Conservation (phyloP, 305 asterid species). For the Fraxinus baroniana region DNA sequence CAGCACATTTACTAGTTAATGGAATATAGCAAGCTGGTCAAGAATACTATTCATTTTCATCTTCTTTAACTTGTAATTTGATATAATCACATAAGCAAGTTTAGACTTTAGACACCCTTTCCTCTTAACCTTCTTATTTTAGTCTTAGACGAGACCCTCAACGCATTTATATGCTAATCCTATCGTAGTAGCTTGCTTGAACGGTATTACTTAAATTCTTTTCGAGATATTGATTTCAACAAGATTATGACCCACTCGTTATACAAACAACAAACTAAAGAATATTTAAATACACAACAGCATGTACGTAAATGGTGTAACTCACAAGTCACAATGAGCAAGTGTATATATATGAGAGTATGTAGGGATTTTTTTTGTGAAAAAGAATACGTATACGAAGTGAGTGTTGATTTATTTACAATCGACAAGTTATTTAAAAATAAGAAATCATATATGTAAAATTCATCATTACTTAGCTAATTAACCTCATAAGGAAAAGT, state of each 20-base stretch:
- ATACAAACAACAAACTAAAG: not conserved
- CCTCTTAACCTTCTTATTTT: not conserved
- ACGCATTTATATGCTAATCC: not conserved
- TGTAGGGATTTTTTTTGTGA: not conserved
- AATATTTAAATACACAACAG: not conserved
- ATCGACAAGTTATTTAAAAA: not conserved
- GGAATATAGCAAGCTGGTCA: not conserved
- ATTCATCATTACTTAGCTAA: not conserved
- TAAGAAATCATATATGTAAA: not conserved
- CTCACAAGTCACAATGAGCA: not conserved
- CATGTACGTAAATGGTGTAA: not conserved
- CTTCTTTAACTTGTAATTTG: not conserved
- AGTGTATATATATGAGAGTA: not conserved
- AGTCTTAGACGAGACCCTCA: not conserved
- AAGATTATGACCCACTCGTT: not conserved
- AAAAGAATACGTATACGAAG: not conserved
- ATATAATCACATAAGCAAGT: not conserved
- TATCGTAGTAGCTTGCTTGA: not conserved
- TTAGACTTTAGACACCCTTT: not conserved
- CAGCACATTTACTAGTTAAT: not conserved
- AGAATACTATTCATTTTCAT: not conserved
- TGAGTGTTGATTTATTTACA: not conserved
- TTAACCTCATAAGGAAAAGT: not conserved
- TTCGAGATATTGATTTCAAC: not conserved
- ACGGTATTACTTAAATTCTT: not conserved